A percentile compares a stretch with the other conserved stretches of the same genome.
Conservation (phyloP, 179 eudicot genomes). For the Silene coronaria region DNA sequence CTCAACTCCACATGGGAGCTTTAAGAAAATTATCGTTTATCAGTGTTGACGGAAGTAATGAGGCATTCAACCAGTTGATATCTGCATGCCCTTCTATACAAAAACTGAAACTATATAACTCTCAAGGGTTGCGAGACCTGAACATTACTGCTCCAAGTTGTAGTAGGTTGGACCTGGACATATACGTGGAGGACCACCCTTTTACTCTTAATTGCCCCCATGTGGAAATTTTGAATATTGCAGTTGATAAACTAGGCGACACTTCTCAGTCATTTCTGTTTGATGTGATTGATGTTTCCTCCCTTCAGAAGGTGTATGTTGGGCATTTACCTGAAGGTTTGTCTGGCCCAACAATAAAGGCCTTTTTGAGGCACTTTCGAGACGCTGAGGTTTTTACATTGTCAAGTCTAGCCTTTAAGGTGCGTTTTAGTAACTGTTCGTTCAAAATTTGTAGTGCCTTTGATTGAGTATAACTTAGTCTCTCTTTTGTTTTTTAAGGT, state of each 20-base stretch:
- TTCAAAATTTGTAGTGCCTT: neutral
- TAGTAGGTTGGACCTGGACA: neutral
- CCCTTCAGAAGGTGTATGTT: slow-evolving; percentile 7
- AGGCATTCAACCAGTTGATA: neutral
- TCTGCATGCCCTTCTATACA: slow-evolving; percentile 20
- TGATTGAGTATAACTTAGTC: too few species aligned
- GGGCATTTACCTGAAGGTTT: neutral
- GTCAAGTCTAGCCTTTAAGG: neutral
- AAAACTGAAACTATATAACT: neutral
- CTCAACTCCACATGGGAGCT: neutral
- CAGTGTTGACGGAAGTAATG: neutral
- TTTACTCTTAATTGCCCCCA: slow-evolving; percentile 9
- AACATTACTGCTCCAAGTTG: neutral
- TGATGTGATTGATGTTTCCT: neutral
- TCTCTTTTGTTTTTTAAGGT: too few species aligned
- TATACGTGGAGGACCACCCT: neutral
- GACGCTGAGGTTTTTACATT: neutral
- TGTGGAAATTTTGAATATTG: slow-evolving; percentile 10
- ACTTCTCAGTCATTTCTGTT: neutral
- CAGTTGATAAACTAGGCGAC: neutral
- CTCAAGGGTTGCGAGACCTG: neutral
- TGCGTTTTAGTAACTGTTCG: neutral
- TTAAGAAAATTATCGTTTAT: slow-evolving; percentile 4
- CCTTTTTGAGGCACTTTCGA: neutral
- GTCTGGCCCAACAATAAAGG: neutral